Conservation (phyloP, 1,284 basidiomycete genomes). For the Takashimella tepidaria region DNA sequence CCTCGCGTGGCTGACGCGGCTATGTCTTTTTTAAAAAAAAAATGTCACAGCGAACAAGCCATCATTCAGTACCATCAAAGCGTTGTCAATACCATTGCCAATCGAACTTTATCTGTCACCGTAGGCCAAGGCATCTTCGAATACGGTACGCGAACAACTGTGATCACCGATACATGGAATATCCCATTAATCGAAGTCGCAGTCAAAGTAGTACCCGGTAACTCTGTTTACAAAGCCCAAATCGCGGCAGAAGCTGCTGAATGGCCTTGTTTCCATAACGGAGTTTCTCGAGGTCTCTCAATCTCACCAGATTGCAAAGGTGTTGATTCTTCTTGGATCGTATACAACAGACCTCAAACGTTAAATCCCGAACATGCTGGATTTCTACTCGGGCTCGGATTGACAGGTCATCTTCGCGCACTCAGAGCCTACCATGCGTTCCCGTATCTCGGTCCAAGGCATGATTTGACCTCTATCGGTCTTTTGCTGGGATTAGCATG, state of each 20-base stretch:
- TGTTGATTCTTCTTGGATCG: conserved; percentile 86
- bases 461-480: conserved; percentile 90
- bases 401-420: conserved; percentile 81
- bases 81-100: conserved; percentile 69
- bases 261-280: conserved; percentile 98
- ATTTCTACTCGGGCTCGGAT: conserved; percentile 84
- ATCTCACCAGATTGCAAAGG: conserved; percentile 70
- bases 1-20: too few relatives aligned
- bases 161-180: conserved; percentile 67
- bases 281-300: conserved; percentile 83
- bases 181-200: conserved; percentile 76
- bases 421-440: conserved; percentile 80
- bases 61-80: conserved; percentile 61
- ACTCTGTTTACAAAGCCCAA: conserved; percentile 50
- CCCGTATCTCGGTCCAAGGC: conserved; percentile 87
- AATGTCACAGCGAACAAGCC: conserved; percentile 25
- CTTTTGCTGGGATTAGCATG: conserved; percentile 86
- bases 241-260: conserved; percentile 65
- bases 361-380: conserved; percentile 89
- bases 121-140: conserved; percentile 82
- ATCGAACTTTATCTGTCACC: conserved; percentile 76
- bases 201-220: conserved; percentile 58
- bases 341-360: conserved; percentile 82
- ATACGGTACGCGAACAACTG: conserved; percentile 66
- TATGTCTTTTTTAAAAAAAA: too few relatives aligned